Evolutionary conservation across 345 rosid species (phyloP).

Genomic region (Pistacia integerrima): DNA sequence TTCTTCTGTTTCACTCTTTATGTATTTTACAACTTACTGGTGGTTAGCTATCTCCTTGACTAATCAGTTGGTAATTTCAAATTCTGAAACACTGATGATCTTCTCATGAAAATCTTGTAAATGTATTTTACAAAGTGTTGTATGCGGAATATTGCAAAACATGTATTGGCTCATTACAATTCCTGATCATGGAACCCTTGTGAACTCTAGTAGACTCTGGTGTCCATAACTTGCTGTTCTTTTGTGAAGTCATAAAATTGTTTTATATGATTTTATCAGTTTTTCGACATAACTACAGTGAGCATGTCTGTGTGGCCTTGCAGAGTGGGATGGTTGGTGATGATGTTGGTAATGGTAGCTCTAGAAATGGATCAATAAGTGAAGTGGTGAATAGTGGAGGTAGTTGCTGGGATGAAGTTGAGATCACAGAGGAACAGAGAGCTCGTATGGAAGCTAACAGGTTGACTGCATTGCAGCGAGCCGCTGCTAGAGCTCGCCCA

Average conservation of each 20-base stretch:
- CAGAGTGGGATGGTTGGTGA: not conserved
- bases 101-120: no score
- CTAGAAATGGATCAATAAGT: conserved; percentile 15
- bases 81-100: no score
- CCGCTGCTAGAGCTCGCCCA: conserved; percentile 49
- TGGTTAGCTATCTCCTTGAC: not conserved
- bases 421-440: conserved; percentile 66
- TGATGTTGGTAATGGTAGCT: conserved; percentile 7
- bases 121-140: no score
- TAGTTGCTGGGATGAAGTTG: conserved; percentile 28
- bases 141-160: no score
- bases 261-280: no score
- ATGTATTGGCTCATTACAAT: no score
- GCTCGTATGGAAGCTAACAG: conserved; percentile 83
- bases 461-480: conserved; percentile 71
- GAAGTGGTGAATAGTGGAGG: conserved; percentile 23
- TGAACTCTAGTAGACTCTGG: no score
- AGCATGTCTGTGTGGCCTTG: conserved; percentile 17
- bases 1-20: not conserved
- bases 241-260: no score
- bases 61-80: no score
- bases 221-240: no score
- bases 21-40: not conserved
- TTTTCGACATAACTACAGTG: conserved; percentile 26
- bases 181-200: no score